A percentile compares a stretch with the other conserved stretches of the same genome.
These are phyloP conservation scores for Thyridium curvatum DNA, from an alignment of 2,329 filamentous ascomycete species.

Conservation along the genomic window DNA sequence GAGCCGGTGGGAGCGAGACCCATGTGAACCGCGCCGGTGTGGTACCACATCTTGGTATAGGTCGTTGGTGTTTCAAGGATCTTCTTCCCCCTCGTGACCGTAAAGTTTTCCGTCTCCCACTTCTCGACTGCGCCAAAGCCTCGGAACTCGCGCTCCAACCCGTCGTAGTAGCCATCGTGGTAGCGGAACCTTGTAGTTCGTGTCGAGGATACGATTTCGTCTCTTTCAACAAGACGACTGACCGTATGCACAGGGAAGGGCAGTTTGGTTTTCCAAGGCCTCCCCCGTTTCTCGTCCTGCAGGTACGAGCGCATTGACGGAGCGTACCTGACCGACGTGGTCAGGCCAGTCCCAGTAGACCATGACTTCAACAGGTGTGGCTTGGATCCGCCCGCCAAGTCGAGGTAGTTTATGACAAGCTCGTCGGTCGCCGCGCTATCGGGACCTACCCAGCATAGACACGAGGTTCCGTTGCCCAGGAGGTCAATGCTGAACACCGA, in stretches of 20 bases:
- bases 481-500: slow-evolving; percentile 13
- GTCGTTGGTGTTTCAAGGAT: slow-evolving; percentile 2
- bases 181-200: slow-evolving; percentile 8
- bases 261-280: slow-evolving; percentile 17
- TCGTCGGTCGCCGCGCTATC: too few species aligned
- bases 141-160: slow-evolving; percentile 17
- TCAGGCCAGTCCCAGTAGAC: slow-evolving; percentile 16
- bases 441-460: slow-evolving; percentile 16
- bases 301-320: slow-evolving; percentile 16
- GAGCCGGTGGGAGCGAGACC: too few species aligned
- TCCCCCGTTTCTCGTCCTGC: slow-evolving; percentile 10
- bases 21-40: too few species aligned
- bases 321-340: slow-evolving; percentile 10
- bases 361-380: slow-evolving; percentile 13
- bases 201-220: slow-evolving; percentile 2
- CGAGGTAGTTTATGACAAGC: slow-evolving; percentile 14
- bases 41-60: slow-evolving; percentile 7
- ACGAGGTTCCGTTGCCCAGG: slow-evolving; percentile 12
- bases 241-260: slow-evolving; percentile 21
- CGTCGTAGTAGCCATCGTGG: slow-evolving; percentile 21
- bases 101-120: slow-evolving; percentile 13
- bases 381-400: slow-evolving; percentile 12
- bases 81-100: not conserved
- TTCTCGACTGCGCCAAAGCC: slow-evolving; percentile 23
- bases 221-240: slow-evolving; percentile 1